phyloP scores from a whole-genome alignment of 495 filamentous ascomycete genomes.

The Xylaria curta region DNA sequence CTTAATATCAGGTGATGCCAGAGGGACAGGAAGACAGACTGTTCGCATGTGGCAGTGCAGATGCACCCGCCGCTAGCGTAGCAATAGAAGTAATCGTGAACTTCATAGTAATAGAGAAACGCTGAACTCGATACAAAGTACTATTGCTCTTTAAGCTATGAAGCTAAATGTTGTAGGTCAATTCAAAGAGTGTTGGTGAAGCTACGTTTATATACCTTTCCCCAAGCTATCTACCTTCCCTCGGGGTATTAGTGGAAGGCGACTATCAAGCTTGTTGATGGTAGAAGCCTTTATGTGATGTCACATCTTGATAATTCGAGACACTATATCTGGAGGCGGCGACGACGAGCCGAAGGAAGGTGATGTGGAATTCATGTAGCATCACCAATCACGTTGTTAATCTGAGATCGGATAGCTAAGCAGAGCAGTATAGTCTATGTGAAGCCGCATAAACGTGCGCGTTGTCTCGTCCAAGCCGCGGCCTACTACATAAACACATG shows the following conservation, averaged over 20 bases:
- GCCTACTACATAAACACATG: not conserved
- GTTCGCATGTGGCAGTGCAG: not conserved
- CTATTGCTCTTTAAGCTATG: not conserved
- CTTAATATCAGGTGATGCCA: not conserved
- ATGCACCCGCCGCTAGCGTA: not conserved
- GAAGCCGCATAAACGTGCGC: not conserved
- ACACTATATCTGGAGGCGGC: not conserved
- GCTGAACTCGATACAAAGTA: not conserved
- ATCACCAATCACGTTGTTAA: not conserved
- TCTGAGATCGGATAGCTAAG: not conserved
- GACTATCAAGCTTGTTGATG: not conserved
- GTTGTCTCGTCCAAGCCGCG: conserved; percentile 9
- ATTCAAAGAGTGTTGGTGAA: not conserved
- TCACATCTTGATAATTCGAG: conserved; percentile 5
- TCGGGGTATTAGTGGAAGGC: not conserved
- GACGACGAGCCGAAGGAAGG: not conserved
- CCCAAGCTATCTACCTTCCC: not conserved
- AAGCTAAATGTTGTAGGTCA: not conserved
- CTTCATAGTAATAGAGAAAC: conserved; percentile 8
- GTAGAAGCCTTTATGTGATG: conserved; percentile 2
- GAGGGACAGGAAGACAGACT: not conserved
- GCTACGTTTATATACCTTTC: not conserved
- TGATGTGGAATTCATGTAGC: not conserved
- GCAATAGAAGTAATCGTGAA: not conserved
- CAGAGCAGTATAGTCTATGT: not conserved